phyloP scores from a whole-genome alignment of 345 rosid genomes.

The Rhizophora mangle region DNA sequence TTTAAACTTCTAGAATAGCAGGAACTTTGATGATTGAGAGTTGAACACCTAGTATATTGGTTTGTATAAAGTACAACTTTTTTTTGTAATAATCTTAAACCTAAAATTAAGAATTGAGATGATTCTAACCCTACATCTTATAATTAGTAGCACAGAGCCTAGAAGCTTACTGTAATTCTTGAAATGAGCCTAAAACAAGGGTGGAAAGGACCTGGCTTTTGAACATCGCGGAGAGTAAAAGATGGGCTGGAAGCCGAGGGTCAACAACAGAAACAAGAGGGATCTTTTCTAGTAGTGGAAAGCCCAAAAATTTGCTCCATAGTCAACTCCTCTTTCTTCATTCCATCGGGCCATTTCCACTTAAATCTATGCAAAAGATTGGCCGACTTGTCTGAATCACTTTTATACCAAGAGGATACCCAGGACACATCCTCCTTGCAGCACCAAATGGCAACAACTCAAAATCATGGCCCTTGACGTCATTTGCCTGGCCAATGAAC shows the following conservation, averaged over 20 bases:
- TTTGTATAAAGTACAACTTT: no score
- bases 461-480: conserved; percentile 57
- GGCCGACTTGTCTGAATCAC: conserved; percentile 50
- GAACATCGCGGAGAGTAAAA: conserved; percentile 25
- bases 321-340: conserved; percentile 34
- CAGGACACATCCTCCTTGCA: conserved; percentile 77
- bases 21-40: no score
- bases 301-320: conserved; percentile 63
- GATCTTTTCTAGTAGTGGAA: conserved; percentile 45
- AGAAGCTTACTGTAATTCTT: neutral
- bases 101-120: no score
- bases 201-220: neutral
- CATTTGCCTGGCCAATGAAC: conserved; percentile 40
- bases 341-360: conserved; percentile 43
- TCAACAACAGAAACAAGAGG: conserved; percentile 41
- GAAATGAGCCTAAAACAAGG: no score
- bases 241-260: conserved; percentile 43
- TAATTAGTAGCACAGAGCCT: neutral
- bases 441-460: conserved; percentile 65
- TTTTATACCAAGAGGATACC: conserved; percentile 54
- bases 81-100: no score
- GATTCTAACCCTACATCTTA: no score
- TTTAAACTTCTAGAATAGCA: no score
- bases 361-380: conserved; percentile 57
- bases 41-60: no score